Conservation (phyloP, 192 early-diverging fungal genomes). For the Backusella tarrabulga region DNA sequence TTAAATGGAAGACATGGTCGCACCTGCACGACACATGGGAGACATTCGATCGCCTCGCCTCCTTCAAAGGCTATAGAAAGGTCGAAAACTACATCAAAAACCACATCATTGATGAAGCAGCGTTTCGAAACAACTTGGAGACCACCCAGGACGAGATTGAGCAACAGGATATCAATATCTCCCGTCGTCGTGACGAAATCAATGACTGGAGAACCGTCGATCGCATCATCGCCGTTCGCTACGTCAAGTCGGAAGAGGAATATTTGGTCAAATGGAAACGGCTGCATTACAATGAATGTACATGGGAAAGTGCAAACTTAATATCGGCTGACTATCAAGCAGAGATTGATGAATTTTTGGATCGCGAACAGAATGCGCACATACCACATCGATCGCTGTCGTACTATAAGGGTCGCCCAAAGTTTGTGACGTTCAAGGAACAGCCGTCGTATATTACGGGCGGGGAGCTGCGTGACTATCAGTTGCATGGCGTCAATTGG, state of each 20-base stretch:
- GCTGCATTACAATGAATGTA: constrained; percentile 83
- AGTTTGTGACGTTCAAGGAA: constrained; percentile 72
- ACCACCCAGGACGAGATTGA: constrained; percentile 88
- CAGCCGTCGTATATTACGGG: constrained; percentile 84
- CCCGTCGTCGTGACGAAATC: constrained; percentile 76
- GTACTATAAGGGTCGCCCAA: constrained; percentile 60
- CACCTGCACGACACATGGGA: constrained; percentile 95
- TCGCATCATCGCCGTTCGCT: constrained; percentile 77
- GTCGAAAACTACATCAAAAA: constrained; percentile 82
- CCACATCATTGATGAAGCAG: constrained; percentile 57
- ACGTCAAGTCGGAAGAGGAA: constrained; percentile 55
- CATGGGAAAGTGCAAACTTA: constrained; percentile 84
- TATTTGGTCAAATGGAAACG: constrained; percentile 95
- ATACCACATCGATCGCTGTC: constrained; percentile 72
- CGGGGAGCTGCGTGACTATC: constrained; percentile 93
- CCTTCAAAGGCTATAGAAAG: constrained; percentile 85
- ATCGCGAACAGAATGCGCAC: constrained; percentile 66
- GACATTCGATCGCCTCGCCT: constrained; percentile 57
- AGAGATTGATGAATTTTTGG: constrained; percentile 85
- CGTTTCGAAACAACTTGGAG: constrained; percentile 60
- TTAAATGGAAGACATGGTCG: constrained; percentile 94
- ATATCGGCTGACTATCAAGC: constrained; percentile 70
- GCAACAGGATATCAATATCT: constrained; percentile 79
- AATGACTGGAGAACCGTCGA: constrained; percentile 88
- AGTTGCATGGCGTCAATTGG: constrained; percentile 95